Evolutionary conservation across 2,329 filamentous ascomycete genomes (phyloP), one percentile per base, ranked within the genome.

Genomic region (Lasiodiplodia citricola): DNA sequence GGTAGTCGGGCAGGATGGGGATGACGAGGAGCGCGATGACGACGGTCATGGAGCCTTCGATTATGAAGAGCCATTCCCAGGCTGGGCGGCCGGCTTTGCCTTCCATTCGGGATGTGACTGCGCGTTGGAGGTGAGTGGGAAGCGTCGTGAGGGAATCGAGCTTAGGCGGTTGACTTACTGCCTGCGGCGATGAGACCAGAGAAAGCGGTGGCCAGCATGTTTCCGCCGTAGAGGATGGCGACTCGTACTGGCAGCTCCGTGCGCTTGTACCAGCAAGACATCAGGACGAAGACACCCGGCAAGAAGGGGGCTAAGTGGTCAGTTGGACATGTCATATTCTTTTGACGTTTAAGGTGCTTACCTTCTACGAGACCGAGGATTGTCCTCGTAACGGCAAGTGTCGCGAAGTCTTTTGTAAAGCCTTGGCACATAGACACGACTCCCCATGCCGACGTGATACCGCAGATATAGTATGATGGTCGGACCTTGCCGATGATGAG

Each of bases 211-310:
- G 81, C 82, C 28, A 87, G 79, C 35, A 86, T 75, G 2, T 81
- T 83, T 4, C 84, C 85, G 3, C 83, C 83, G 73, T 86, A 87
- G 66, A 87, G 82, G 54, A 86, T 81, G n/a, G 82, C 81, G 71
- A 83, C 85, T 5, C 86, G 81, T 56, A 84, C 79, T 2, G 82
- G 82, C 14, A 87, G 74, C 70, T 87, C 85, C 28, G 82, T 81
- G 57, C 83, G 83, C 2, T 84, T 87, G 71, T 87, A 87, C 84
- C 84, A 87, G 70, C 81, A 83, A 8, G 80, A 83, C 11, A 86
- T 78, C 68, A 83, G 83, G 74, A 83, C 84, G n/a, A 86, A 74
- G 8, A 82, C 80, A 7, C 83, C 84, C 14, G 83, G 74, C 71
- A 67, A 23, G 41, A 67, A 67, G 3, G 60, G 60, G 2, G 60